Evolutionary conservation across 257 asterid species (phyloP), one percentile per base, ranked within the genome.

Genomic region (Echium plantagineum): DNA sequence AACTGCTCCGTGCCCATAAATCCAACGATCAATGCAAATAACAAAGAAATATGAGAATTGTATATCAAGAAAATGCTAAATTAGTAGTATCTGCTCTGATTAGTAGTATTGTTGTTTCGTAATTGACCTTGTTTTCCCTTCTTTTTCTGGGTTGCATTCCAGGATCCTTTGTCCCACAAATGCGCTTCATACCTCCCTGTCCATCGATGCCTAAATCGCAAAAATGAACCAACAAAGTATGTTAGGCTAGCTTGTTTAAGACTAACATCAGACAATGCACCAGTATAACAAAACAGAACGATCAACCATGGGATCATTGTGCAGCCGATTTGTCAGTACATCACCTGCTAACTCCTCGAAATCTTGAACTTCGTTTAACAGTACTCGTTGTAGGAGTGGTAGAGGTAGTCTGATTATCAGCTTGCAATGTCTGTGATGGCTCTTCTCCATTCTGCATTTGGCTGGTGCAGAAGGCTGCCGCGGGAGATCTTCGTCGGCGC

Each of bases 161-260:
- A 87, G 24, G 95, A 73, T 63, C 81, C 85, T 72, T 87, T 87
- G 77, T 87, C 95, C 94, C 95, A 87, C 62, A 84, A 64, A 79
- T 87, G 95, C 64, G 95, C 95, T 73, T 87, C 95, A 61, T 52
- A 84, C 21, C 95, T 80, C 63, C 94, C 94, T 0, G 94, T 87
- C 95, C 95, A 84, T 38, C 94, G 69, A 73, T 84, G 95, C 57
- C 94, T 87, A 66, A n/a, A 9, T 52, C 22, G 24, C 59, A 21
- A 55, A 55, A 15, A 19, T 17, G 58, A 5, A 18, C 17, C 35
- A 47, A 51, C 32, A 28, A 28, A 6, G 22, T 32, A 9, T 63
- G 8, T 24, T n/a, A 48, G 53, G 1, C 17, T n/a, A n/a, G n/a
- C n/a, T 16, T 12, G 49, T 30, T 21, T 42, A 10, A 13, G 13